These are phyloP conservation scores for Acacia melanoxylon DNA, from an alignment of 306 rosid genomes.

Conservation along the genomic window DNA sequence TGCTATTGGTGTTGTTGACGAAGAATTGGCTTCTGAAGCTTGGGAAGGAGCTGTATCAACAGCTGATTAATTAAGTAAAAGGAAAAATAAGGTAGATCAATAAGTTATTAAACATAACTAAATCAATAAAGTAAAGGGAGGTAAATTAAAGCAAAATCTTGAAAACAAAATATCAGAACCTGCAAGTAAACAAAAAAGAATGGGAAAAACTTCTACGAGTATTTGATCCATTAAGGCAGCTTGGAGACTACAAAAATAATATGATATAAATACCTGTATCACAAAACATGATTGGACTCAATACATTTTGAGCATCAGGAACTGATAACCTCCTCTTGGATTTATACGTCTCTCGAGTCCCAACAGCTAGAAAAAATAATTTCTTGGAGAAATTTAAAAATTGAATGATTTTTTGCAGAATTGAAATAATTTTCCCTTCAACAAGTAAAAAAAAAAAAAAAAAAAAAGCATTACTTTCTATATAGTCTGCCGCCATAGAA, in stretches of 20 bases:
- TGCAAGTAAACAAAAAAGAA: too few relatives aligned
- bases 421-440: too few relatives aligned
- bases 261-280: not conserved
- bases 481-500: not conserved
- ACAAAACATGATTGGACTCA: too few relatives aligned
- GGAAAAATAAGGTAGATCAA: not conserved
- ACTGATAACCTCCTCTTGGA: too few relatives aligned
- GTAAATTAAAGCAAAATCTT: not conserved
- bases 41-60: not conserved
- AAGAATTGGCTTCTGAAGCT: not conserved
- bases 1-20: not conserved
- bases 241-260: too few relatives aligned
- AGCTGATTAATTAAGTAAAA: not conserved
- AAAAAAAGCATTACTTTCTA: not conserved
- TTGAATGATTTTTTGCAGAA: too few relatives aligned
- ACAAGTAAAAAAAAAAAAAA: too few relatives aligned
- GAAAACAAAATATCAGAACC: too few relatives aligned
- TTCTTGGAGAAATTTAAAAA: too few relatives aligned
- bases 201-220: too few relatives aligned
- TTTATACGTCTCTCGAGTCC: not conserved
- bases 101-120: not conserved
- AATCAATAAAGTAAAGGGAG: not conserved
- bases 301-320: too few relatives aligned
- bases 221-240: too few relatives aligned
- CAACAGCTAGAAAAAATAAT: not conserved